Base-by-base conservation (phyloP, 2,329 filamentous ascomycete genomes). In the Aureobasidium sp. region DNA sequence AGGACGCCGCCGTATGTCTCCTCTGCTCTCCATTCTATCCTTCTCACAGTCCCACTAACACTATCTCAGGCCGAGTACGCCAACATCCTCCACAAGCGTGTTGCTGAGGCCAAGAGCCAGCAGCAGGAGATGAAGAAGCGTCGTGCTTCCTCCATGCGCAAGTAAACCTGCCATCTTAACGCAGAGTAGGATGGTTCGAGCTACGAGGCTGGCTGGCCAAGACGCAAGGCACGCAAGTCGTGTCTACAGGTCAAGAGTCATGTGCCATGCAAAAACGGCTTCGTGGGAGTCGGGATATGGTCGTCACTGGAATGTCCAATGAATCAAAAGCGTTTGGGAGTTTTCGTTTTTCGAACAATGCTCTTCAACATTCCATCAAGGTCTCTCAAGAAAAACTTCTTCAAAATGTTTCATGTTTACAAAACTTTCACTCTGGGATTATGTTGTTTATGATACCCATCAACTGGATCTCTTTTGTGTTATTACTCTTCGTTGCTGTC, bases 61-160 rank as follows among this genome's bases (percentile, higher is more conserved):
- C 62, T 27, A 4, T 60, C 29, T 5, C 72, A 97, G 93, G 92
- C 90, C 83, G 94, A 99, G 82, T 99, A 99, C 81, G 88, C 92
- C 72, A 87, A 93, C 81, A 81, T 97, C 79, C 86, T 99, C 68
- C 91, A 94, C 83, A 95, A 94, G 89, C 94, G 94, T 82, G 90
- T 97, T 75, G 83, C 86, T 76, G 94, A 99, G 84, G 89, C 91
- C 83, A 96, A 97, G 86, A 83, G 89, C 77, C 87, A 88, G 81
- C 93, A 94, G 84, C 87, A 87, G 73, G 93, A 97, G 82, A 82
- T 88, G 79, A 90, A 91, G 84, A 97, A 97, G 91, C 88, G 94
- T 78, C 87, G 94, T 78, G 93, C 93, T 73, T 95, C 90, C 78
- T 97, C 93, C 75, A 91, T 95, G 88, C 87, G 83, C 84, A 93